Conservation (phyloP, 495 filamentous ascomycete genomes). For the Neurospora sp. region DNA sequence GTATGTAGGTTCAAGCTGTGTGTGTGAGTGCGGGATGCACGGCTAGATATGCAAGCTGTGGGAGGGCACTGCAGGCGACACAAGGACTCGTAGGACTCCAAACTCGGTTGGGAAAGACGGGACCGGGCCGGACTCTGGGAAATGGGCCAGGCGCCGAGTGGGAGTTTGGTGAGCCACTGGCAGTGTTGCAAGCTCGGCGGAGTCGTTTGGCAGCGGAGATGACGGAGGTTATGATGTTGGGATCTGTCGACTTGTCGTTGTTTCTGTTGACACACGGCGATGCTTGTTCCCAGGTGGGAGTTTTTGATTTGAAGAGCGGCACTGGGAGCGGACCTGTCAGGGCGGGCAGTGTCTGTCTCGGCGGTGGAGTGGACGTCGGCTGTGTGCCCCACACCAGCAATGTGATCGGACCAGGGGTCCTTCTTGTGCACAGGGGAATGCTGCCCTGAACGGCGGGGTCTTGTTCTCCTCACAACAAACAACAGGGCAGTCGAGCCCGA, state of each 20-base stretch:
- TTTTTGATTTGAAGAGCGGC: not conserved
- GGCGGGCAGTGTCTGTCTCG: not conserved
- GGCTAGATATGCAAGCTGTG: not conserved
- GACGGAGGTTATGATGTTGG: not conserved
- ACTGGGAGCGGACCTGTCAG: not conserved
- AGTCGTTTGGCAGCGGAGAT: not conserved
- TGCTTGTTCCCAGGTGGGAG: not conserved
- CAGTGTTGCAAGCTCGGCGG: not conserved
- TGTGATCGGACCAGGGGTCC: not conserved
- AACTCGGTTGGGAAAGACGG: not conserved
- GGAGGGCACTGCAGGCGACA: not conserved
- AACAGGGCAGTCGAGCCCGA: not conserved
- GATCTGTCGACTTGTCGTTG: not conserved
- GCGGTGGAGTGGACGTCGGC: not conserved
- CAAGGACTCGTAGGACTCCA: not conserved
- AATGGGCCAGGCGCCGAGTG: not conserved
- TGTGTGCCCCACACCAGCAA: not conserved
- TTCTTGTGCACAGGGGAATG: not conserved
- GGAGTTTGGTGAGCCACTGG: not conserved
- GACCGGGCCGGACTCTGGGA: not conserved
- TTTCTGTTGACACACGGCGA: not conserved
- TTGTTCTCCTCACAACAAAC: not conserved
- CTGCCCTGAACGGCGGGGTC: not conserved
- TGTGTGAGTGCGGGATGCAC: not conserved
- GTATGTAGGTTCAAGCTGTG: not conserved